Evolutionary conservation across 805 yeast genomes (phyloP).

Genomic region (Suhomyces tanzawaensis): DNA sequence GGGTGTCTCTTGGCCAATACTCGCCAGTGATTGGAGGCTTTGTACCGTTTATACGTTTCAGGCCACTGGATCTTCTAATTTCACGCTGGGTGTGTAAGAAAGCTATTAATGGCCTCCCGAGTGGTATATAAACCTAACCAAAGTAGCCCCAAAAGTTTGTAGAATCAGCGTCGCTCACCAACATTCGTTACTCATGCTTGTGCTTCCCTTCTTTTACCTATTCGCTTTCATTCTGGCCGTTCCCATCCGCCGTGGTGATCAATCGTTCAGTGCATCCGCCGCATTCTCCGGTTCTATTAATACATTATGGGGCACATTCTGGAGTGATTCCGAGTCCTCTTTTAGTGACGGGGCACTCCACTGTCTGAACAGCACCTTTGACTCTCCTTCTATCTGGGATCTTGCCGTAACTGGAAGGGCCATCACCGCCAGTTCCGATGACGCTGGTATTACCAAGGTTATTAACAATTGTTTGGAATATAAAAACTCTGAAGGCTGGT

Average conservation of each 20-base stretch:
- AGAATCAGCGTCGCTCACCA: neutral
- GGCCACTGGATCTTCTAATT: too few relatives aligned
- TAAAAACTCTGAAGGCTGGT: slow-evolving; percentile 11
- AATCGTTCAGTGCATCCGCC: slow-evolving; percentile 1
- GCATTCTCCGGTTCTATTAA: slow-evolving; percentile 10
- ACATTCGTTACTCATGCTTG: neutral
- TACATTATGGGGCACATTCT: slow-evolving; percentile 17
- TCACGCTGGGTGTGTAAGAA: too few relatives aligned
- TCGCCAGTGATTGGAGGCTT: too few relatives aligned
- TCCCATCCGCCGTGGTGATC: neutral
- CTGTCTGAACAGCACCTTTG: slow-evolving; percentile 6
- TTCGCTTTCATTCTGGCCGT: neutral
- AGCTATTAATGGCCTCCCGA: too few relatives aligned
- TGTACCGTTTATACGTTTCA: too few relatives aligned
- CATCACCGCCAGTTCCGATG: slow-evolving; percentile 6
- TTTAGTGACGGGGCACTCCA: slow-evolving; percentile 7
- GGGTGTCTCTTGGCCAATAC: too few relatives aligned
- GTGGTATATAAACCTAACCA: too few relatives aligned
- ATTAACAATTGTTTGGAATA: slow-evolving; percentile 8
- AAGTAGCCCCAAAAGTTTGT: neutral
- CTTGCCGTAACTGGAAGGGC: slow-evolving; percentile 15
- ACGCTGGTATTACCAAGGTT: slow-evolving; percentile 3
- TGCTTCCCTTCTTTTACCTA: neutral
- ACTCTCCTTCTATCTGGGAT: slow-evolving; percentile 28
- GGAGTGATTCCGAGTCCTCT: slow-evolving; percentile 13